Evolutionary conservation across 2,329 filamentous ascomycete genomes (phyloP), one percentile per base, ranked within the genome.

Genomic region (Ceratocystis alfenasii): DNA sequence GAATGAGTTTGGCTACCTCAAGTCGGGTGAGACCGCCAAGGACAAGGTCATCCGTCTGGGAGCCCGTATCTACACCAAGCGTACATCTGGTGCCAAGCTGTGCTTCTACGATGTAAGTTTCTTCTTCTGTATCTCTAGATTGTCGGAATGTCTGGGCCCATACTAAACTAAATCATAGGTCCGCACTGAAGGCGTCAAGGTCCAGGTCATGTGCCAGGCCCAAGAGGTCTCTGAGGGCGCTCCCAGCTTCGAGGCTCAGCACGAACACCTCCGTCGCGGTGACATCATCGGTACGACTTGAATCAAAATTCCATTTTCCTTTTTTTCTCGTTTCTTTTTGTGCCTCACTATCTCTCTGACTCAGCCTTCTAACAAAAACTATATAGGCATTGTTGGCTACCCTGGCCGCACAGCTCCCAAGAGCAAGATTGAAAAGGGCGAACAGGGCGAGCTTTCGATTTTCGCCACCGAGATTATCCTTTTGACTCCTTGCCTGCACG

Each of bases 201-300:
- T 96, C 60, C 95, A 99, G 79, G 85, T 97, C 69, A 90, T 97
- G 81, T 95, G 90, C 74, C 91, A 96, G 76, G 83, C 88, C 59
- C 87, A 96, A 73, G 84, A 95, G 71, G 83, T 86, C 66, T 83
- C 82, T 66, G 84, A 87, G 70, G 83, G 83, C 62, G 81, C 83
- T 22, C 75, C 78, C 28, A 76, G 86, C 6, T 99, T 97, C 72
- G 88, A 89, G 71, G 84, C 89, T 68, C 93, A 97, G 78, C 94
- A 99, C 74, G 87, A 95, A 72, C 82, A 89, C 75, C 83, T 99
- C 68, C 86, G 92, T 70, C 83, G 93, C 75, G 95, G 94, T 74
- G 95, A 99, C 75, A 89, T 96, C 70, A 88, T 99, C 71, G 94
- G 93, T 69, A 70, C 68, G 68, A 17, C 12, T 41, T 20, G 4